Base-by-base conservation (phyloP, 1,284 basidiomycete species). In the Austroboletus niveus region DNA sequence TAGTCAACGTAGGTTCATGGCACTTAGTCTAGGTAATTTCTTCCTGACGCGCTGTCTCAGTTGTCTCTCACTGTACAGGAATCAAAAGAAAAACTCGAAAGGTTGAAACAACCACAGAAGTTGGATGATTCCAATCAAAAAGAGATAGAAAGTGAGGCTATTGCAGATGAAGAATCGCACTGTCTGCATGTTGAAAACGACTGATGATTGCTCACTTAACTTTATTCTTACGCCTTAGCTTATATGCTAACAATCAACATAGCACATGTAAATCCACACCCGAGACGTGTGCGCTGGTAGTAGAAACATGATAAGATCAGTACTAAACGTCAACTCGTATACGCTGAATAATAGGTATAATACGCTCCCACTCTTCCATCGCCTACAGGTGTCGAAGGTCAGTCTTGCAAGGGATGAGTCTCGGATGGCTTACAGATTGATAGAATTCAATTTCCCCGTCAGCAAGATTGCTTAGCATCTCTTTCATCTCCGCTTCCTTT, bases 401-500 rank as follows among this genome's bases (percentile, higher is more conserved):
- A 57, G 39, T 45, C 29, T 39, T 22, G 47, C 41, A 14, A 24
- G 31, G 5, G 42, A 46, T 44, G 5, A 29, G 24, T 39, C 51
- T 24, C 35, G 44, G 17, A 17, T 36, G 12, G 74, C 82, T 51
- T 67, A 90, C 90, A 60, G 87, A 80, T 71, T 89, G 88, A 67
- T 96, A 93, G 72, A 97, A 92, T 65, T 94, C 92, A 57, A 98
- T 93, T 69, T 99, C 89, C 3, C 94, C 95, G 58, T 98, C 91
- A 9, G 92, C 93, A 56, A 97, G 83, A 52, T 87, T 86, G 7
- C 82, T 82, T 10, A 99, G 70, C 78, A 98, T 85, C 64, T 95
- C 92, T 72, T 96, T 97, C 91, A 98, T 91, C 75, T 99, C 96
- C 44, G 86, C 81, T 64, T 93, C 87, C 69, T 98, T 98, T 7